Base-by-base conservation (phyloP, 2,329 filamentous ascomycete species). In the Ophiostoma montium region DNA sequence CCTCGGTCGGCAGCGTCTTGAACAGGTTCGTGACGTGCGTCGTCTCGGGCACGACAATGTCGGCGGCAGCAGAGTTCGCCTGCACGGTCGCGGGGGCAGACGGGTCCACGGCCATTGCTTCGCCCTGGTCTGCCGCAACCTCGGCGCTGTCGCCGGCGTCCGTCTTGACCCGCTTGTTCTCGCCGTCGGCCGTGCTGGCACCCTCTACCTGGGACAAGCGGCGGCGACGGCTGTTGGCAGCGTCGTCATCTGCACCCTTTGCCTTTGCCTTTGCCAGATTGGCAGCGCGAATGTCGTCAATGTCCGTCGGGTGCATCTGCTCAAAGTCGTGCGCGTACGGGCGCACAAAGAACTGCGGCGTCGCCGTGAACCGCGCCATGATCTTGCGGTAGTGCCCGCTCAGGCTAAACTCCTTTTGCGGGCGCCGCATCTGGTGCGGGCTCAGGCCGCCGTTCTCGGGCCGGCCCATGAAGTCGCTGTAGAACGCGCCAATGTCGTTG, bases 331-430 rank as follows among this genome's bases (percentile, higher is more conserved):
- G 74, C 3, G 61, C 60, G 61, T 95, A 96, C 5, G 70, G 66
- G 59, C 75, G 80, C 11, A 95, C 75, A 51, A 86, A 76, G 50
- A 80, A 82, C 11, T 72, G 75, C 8, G 86, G 76, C 8, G 71
- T 65, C 2, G 77, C 74, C 45, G 80, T 70, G 59, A 88, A 86
- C 19, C 75, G 74, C 32, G 85, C 80, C 57, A 96, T 75, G 27
- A 95, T 62, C 64, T 90, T 92, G 54, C 92, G 79, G 65, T 98
- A 98, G 23, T 83, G 78, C 2, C 92, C 94, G 45, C 84, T 86
- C 1, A 98, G 71, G 62, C 86, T 94, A 60, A 92, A 83, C 58
- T 96, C 92, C 60, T 83, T 84, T 67, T 89, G 87, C 47, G 76
- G 75, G 16, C 90, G 78, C 12, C 86, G 80, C 92, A 98, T 96